Evolutionary conservation across 1,284 basidiomycete genomes (phyloP).

Genomic region (Rhodotorula glutinis): DNA sequence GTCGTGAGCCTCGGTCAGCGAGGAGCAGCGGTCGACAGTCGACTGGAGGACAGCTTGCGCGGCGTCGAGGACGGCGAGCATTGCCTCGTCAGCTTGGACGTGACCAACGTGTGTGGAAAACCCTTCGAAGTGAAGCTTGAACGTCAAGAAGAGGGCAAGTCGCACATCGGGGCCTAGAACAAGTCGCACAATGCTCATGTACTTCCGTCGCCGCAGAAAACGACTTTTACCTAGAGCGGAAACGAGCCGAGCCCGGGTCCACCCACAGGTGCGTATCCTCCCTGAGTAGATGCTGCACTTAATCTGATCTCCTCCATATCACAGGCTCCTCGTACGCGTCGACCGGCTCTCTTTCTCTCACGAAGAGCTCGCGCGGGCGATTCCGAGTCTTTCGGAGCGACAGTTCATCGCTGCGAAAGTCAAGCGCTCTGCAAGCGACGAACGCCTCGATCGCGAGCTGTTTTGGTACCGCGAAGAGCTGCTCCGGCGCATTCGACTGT

Average conservation of each 20-base stretch:
- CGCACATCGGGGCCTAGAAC: neutral
- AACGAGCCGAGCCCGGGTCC: constrained; percentile 59
- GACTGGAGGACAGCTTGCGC: constrained; percentile 43
- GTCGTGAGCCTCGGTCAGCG: constrained; percentile 31
- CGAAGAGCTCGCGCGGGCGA: constrained; percentile 61
- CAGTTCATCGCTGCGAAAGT: constrained; percentile 86
- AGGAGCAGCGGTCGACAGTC: constrained; percentile 31
- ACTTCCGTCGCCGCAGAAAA: constrained; percentile 3
- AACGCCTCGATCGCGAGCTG: constrained; percentile 64
- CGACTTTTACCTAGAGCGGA: constrained; percentile 24
- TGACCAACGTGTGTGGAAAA: constrained; percentile 80
- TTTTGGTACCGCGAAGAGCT: constrained; percentile 94
- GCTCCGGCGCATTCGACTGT: constrained; percentile 63
- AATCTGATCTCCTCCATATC: neutral
- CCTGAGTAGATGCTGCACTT: neutral
- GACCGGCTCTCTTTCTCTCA: constrained; percentile 63
- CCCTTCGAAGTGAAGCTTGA: constrained; percentile 81
- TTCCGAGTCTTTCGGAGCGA: constrained; percentile 79
- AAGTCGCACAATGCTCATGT: no score
- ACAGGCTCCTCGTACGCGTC: constrained; percentile 76
- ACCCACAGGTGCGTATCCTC: constrained; percentile 62
- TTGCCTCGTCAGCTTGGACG: constrained; percentile 80
- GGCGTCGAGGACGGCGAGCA: constrained; percentile 59
- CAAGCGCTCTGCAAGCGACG: constrained; percentile 60
- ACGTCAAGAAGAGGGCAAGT: constrained; percentile 43